phyloP scores from a whole-genome alignment of 2,329 filamentous ascomycete genomes.

The Pseudocercospora fijiensis region DNA sequence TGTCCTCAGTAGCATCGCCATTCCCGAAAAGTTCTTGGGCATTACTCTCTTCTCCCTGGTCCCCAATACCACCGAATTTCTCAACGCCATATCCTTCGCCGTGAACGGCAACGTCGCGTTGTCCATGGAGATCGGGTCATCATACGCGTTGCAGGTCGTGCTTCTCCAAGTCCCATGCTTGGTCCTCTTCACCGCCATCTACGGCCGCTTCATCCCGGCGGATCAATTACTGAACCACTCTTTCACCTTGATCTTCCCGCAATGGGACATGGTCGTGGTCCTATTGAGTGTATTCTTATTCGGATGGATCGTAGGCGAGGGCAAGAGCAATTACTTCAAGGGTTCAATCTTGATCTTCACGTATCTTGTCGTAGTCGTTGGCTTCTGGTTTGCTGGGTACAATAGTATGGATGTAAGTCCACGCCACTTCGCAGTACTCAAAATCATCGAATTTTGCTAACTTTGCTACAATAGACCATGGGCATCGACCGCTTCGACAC shows the following conservation, averaged over 20 bases:
- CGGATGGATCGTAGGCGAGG: conserved; percentile 96
- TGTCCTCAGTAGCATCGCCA: conserved; percentile 83
- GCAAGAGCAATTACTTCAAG: conserved; percentile 99
- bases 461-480: conserved; percentile 24
- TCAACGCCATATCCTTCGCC: conserved; percentile 98
- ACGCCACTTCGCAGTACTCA: background rate
- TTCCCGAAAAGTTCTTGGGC: conserved; percentile 96
- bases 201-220: conserved; percentile 58
- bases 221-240: conserved; percentile 60
- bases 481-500: conserved; percentile 30
- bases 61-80: conserved; percentile 95
- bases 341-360: conserved; percentile 90
- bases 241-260: conserved; percentile 87
- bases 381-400: conserved; percentile 82
- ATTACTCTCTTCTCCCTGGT: conserved; percentile 96
- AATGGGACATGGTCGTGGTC: conserved; percentile 98
- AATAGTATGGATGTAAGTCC: conserved; percentile 51
- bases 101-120: conserved; percentile 99
- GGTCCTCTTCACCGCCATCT: conserved; percentile 83
- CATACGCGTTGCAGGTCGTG: conserved; percentile 94
- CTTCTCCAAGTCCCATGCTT: conserved; percentile 90
- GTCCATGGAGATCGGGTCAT: conserved; percentile 98
- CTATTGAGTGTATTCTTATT: conserved; percentile 94
- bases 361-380: conserved; percentile 86
- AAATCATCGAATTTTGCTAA: conserved; percentile 7